phyloP scores from a whole-genome alignment of 352 stramenopile species.

The Pythium insidiosum region DNA sequence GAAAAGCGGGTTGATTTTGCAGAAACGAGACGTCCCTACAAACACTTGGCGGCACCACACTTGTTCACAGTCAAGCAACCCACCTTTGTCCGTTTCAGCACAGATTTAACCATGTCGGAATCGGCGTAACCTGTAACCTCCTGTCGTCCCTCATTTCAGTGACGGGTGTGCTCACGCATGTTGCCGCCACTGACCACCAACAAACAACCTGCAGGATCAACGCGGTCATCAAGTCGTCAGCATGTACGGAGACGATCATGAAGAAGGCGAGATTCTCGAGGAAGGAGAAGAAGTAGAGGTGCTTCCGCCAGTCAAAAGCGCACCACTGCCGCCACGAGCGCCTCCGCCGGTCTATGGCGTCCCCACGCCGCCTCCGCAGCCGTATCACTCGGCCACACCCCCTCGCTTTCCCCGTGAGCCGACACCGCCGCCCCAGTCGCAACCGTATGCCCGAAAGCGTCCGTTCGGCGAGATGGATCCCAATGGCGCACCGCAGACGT shows the following conservation, averaged over 20 bases:
- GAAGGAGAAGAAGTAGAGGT: constrained; percentile 38
- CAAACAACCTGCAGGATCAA: too few species aligned
- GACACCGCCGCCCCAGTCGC: not conserved
- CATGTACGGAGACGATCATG: constrained; percentile 35
- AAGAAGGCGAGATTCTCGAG: constrained; percentile 72
- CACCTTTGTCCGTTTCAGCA: too few species aligned
- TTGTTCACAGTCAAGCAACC: too few species aligned
- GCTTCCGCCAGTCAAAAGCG: not conserved
- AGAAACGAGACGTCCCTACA: too few species aligned
- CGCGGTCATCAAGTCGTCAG: too few species aligned
- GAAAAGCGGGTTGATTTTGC: too few species aligned
- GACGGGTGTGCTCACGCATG: too few species aligned
- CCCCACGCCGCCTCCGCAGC: constrained; percentile 8
- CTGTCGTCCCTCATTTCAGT: too few species aligned
- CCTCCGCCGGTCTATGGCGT: constrained; percentile 47
- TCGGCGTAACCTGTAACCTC: too few species aligned
- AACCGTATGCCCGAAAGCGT: not conserved
- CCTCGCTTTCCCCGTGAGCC: not conserved
- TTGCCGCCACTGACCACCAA: too few species aligned
- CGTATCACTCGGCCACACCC: constrained; percentile 3
- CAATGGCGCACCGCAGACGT: not conserved
- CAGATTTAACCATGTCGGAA: too few species aligned
- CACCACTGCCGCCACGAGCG: constrained; percentile 2
- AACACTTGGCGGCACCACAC: too few species aligned
- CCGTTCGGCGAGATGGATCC: not conserved